These are phyloP conservation scores for Alternaria sp. DNA, from an alignment of 2,329 filamentous ascomycete genomes.

Conservation along the genomic window DNA sequence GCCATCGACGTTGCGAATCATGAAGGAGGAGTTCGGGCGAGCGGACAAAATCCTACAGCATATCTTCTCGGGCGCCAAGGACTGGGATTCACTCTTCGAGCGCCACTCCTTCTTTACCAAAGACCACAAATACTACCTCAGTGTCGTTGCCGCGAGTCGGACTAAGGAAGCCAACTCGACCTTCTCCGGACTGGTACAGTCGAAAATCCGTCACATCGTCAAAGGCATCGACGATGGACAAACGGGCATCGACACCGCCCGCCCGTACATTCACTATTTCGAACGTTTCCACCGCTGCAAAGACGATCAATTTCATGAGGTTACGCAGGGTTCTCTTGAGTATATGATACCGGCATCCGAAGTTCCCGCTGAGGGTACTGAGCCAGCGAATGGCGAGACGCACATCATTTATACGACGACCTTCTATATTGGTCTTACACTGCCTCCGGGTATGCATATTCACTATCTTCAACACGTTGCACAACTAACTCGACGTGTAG, in stretches of 20 bases:
- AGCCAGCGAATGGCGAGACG: constrained; percentile 47
- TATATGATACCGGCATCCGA: constrained; percentile 62
- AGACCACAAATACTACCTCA: constrained; percentile 95
- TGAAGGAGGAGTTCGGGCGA: constrained; percentile 80
- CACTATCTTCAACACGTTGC: background rate
- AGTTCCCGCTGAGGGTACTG: constrained; percentile 53
- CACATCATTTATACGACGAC: constrained; percentile 82
- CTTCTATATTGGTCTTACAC: constrained; percentile 89
- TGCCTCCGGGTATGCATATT: constrained; percentile 70
- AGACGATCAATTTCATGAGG: constrained; percentile 66
- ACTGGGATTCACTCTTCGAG: constrained; percentile 87
- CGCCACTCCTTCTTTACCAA: constrained; percentile 93
- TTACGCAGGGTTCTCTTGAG: constrained; percentile 67
- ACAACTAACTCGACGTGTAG: constrained; percentile 19
- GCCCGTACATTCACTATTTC: constrained; percentile 92
- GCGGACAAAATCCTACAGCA: constrained; percentile 78
- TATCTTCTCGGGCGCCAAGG: constrained; percentile 77
- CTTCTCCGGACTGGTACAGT: constrained; percentile 93
- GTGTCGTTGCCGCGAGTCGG: constrained; percentile 81
- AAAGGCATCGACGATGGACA: constrained; percentile 80
- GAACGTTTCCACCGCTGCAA: constrained; percentile 78
- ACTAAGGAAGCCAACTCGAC: constrained; percentile 83
- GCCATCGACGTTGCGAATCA: constrained; percentile 81
- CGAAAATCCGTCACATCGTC: constrained; percentile 86
- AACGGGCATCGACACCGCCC: constrained; percentile 77